These are phyloP conservation scores for Yamadazyma laniorum DNA, from an alignment of 805 yeast genomes.

Conservation along the genomic window DNA sequence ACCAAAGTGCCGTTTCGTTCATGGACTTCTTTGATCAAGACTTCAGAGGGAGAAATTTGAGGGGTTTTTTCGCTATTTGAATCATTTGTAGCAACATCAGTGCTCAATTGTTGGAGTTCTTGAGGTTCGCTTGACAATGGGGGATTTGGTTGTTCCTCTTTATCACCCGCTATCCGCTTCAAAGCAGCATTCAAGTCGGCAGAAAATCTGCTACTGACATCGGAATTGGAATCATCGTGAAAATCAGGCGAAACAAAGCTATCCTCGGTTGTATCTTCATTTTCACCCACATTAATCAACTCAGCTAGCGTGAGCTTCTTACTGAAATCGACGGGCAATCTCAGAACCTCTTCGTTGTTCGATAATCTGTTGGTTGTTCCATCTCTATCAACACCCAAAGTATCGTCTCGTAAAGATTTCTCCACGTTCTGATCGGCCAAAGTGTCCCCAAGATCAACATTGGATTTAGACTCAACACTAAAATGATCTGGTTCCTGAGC, in stretches of 20 bases:
- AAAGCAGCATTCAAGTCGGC: slow-evolving; percentile 17
- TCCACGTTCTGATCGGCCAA: too few species aligned
- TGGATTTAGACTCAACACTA: too few species aligned
- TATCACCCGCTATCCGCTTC: slow-evolving; percentile 12
- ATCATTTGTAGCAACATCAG: slow-evolving; percentile 1
- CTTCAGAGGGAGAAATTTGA: slow-evolving; percentile 11
- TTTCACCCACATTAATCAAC: slow-evolving; percentile 10
- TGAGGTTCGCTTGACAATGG: neutral
- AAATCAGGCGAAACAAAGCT: slow-evolving; percentile 8
- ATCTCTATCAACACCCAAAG: too few species aligned
- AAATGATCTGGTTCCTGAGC: slow-evolving; percentile 1
- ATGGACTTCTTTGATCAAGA: slow-evolving; percentile 5
- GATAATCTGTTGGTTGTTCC: too few species aligned
- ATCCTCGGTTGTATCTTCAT: slow-evolving; percentile 11
- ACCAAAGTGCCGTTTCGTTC: neutral
- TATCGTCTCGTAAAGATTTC: too few species aligned
- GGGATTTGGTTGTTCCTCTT: too few species aligned
- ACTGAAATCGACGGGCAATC: neutral
- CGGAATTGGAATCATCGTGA: slow-evolving; percentile 10
- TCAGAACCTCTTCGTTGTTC: neutral
- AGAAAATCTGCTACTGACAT: slow-evolving; percentile 14
- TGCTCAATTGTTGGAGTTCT: neutral
- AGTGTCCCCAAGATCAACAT: too few species aligned
- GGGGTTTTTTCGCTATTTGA: slow-evolving; percentile 9
- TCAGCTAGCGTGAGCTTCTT: slow-evolving; percentile 10